These are phyloP conservation scores for Lizonia empirigonia DNA, from an alignment of 2,329 filamentous ascomycete species.

Conservation along the genomic window DNA sequence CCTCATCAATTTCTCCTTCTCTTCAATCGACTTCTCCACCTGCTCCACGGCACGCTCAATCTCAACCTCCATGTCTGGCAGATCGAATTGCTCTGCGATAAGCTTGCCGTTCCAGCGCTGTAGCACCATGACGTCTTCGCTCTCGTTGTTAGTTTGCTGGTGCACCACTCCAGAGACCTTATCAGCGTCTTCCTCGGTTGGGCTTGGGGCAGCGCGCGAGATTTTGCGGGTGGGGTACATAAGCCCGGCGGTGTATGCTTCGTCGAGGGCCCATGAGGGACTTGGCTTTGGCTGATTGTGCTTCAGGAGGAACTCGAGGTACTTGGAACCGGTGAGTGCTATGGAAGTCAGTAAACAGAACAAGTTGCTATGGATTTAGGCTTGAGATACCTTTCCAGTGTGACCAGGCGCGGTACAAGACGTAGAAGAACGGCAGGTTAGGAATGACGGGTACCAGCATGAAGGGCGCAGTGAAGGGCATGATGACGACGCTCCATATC, in stretches of 20 bases:
- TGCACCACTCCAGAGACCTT: constrained; percentile 48
- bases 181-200: constrained; percentile 47
- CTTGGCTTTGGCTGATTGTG: constrained; percentile 71
- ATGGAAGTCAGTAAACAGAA: neutral
- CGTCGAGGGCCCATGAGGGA: constrained; percentile 73
- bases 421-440: constrained; percentile 96
- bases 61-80: constrained; percentile 60
- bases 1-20: constrained; percentile 42
- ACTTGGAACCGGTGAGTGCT: constrained; percentile 81
- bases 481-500: constrained; percentile 68
- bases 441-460: constrained; percentile 84
- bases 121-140: constrained; percentile 56
- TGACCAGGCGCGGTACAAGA: constrained; percentile 78
- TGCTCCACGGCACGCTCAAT: constrained; percentile 60
- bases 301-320: constrained; percentile 79
- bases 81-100: constrained; percentile 55
- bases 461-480: constrained; percentile 79
- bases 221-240: constrained; percentile 51
- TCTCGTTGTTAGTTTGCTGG: constrained; percentile 48
- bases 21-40: constrained; percentile 53
- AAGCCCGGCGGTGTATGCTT: constrained; percentile 68
- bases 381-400: constrained; percentile 41
- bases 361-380: neutral
- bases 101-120: constrained; percentile 58
- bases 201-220: constrained; percentile 47